phyloP scores from a whole-genome alignment of 495 filamentous ascomycete genomes.

The Xylaria curta region DNA sequence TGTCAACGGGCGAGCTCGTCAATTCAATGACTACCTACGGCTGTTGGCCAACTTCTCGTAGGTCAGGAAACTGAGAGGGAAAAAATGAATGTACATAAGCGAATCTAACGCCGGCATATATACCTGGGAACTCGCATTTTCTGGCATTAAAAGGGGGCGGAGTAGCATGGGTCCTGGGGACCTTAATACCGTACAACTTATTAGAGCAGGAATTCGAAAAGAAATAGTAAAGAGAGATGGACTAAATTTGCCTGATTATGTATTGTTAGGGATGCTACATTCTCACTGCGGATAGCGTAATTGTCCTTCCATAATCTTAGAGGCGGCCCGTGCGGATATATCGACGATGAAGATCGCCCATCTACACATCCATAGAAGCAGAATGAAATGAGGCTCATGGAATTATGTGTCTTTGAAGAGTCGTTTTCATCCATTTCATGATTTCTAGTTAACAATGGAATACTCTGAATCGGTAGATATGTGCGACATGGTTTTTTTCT shows the following conservation, averaged over 20 bases:
- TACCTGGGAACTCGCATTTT: constrained; percentile 1
- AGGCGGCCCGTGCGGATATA: not conserved
- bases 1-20: not conserved
- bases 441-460: not conserved
- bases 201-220: constrained; percentile 1
- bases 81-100: constrained; percentile 12
- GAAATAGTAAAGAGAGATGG: not conserved
- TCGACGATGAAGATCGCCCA: not conserved
- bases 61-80: not conserved
- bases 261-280: not conserved
- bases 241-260: not conserved
- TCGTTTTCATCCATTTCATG: not conserved
- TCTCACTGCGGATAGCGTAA: not conserved
- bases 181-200: not conserved
- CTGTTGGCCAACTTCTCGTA: not conserved
- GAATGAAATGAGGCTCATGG: not conserved
- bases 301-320: not conserved
- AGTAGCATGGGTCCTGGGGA: not conserved
- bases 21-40: not conserved
- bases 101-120: constrained; percentile 6
- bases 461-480: not conserved
- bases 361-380: not conserved
- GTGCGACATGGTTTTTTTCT: not conserved
- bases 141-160: not conserved
- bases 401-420: not conserved